Evolutionary conservation across 805 yeast species (phyloP), one percentile per base, ranked within the genome.

Genomic region (Suhomyces pyralidae): DNA sequence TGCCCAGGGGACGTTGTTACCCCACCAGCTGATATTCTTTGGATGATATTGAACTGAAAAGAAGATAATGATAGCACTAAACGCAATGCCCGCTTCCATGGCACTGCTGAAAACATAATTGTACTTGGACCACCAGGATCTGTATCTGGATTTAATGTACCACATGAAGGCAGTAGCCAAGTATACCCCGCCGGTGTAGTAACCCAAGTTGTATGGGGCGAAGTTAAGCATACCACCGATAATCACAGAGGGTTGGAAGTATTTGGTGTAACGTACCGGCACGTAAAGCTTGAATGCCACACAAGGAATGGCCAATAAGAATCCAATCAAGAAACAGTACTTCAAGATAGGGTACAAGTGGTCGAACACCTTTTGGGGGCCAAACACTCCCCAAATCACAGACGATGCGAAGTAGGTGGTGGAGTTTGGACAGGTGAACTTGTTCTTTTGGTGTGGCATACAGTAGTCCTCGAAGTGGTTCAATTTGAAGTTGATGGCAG

Each of bases 361-460:
- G 19, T 54, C 50, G 50, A 69, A 68, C 2, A 67, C 69, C 48
- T 59, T 67, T 58, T 63, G 49, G 4, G 74, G 73, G 0, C 88
- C 89, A 59, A 84, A 76, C 63, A 67, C 77, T 47, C 88, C 89
- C 88, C 88, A 85, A 45, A 82, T 65, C 20, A 84, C 75, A 0
- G 86, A 78, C 2, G 87, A 81, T 28, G 78, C 72, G 67, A 71
- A 82, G 61, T 78, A 81, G 1, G 62, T 60, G 7, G 49, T 60
- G 7, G 67, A 57, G 28, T 50, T 51, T 40, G 70, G 68, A 55
- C 70, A 63, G 7, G 78, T 73, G 62, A 82, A 82, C 47, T 71
- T 71, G 49, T 76, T 71, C 4, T 59, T 54, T 55, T 81, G 84
- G 24, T 61, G 50, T 9, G 70, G 52, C 1, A 63, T 55, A 64